Conservation (phyloP, 495 filamentous ascomycete genomes). For the Aspergillus haitiensis region DNA sequence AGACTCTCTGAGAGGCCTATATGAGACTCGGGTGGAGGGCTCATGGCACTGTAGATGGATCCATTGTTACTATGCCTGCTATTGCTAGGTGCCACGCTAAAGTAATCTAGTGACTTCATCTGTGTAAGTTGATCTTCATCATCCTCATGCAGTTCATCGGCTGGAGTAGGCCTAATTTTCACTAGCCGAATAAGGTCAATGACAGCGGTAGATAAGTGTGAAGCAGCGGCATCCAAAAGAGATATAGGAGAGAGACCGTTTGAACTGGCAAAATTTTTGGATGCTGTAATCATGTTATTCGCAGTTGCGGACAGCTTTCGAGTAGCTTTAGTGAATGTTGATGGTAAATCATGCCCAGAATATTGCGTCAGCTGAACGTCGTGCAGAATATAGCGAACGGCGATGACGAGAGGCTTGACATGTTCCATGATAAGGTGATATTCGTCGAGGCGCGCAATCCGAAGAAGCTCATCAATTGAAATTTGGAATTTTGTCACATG, state of each 20-base stretch:
- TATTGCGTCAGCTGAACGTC: conserved; percentile 64
- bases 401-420: conserved; percentile 78
- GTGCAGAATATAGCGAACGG: conserved; percentile 76
- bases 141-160: conserved; percentile 73
- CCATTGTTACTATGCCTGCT: conserved; percentile 49
- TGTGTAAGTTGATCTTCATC: conserved; percentile 49
- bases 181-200: conserved; percentile 81
- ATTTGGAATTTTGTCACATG: conserved; percentile 96
- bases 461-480: conserved; percentile 89
- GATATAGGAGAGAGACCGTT: conserved; percentile 92
- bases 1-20: conserved; percentile 27
- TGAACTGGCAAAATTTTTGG: conserved; percentile 81
- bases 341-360: conserved; percentile 37
- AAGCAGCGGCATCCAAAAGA: conserved; percentile 91
- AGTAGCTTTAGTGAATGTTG: conserved; percentile 65
- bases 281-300: conserved; percentile 92
- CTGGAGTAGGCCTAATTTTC: conserved; percentile 76
- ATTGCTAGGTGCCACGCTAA: conserved; percentile 47
- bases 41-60: conserved; percentile 56
- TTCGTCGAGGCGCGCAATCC: conserved; percentile 68
- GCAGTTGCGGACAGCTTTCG: conserved; percentile 81
- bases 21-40: conserved; percentile 42
- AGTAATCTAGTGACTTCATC: conserved; percentile 51
- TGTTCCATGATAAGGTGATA: conserved; percentile 70
- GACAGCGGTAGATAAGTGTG: conserved; percentile 79